Evolutionary conservation across 202 grass and related monocot species (phyloP).

Genomic region (Bolboschoenoplectus hybrid): DNA sequence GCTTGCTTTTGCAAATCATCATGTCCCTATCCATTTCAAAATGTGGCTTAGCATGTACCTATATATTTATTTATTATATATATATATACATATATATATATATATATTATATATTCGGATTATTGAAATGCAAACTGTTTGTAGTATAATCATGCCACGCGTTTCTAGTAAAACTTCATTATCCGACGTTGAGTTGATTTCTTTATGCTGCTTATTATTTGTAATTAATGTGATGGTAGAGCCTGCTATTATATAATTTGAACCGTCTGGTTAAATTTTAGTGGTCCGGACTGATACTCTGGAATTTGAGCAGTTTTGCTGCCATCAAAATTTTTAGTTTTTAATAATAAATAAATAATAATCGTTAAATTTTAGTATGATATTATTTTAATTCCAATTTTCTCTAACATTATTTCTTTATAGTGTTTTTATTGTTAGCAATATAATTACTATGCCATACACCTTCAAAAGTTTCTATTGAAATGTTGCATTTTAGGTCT

Average conservation of each 20-base stretch:
- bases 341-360: no score
- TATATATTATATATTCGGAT: background rate
- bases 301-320: no score
- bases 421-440: no score
- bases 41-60: constrained; percentile 2
- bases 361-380: no score
- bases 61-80: background rate
- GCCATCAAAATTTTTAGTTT: no score
- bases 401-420: no score
- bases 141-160: background rate
- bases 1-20: constrained; percentile 30
- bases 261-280: background rate
- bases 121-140: background rate
- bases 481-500: background rate
- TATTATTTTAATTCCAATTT: no score
- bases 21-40: constrained; percentile 31
- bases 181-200: background rate
- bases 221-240: background rate
- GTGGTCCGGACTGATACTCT: no score
- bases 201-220: background rate
- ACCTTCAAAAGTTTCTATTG: no score
- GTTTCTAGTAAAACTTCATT: background rate
- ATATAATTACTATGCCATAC: no score
- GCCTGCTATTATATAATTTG: background rate
- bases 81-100: background rate